Conservation (phyloP, 2,329 filamentous ascomycete species). For the Trichophaea hybrida region DNA sequence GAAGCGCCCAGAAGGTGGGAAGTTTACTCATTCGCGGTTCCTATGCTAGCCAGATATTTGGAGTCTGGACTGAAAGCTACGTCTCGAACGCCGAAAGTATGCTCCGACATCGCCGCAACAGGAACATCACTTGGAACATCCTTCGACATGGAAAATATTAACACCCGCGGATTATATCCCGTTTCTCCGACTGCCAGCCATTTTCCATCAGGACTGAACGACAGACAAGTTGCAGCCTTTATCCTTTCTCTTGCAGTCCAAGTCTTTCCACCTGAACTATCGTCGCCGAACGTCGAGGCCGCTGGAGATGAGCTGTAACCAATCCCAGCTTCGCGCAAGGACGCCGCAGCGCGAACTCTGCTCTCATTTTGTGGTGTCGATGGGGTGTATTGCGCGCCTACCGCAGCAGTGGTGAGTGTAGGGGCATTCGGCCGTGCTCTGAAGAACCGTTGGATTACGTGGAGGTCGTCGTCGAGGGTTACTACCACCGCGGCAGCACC, state of each 20-base stretch:
- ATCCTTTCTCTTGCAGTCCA: slow-evolving; percentile 86
- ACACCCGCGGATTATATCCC: slow-evolving; percentile 77
- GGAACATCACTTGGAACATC: slow-evolving; percentile 69
- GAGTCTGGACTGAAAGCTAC: slow-evolving; percentile 83
- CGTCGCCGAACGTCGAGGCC: slow-evolving; percentile 33
- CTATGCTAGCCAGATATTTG: slow-evolving; percentile 73
- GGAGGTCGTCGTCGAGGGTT: slow-evolving; percentile 52
- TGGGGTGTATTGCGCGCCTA: slow-evolving; percentile 33
- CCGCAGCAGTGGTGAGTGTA: slow-evolving; percentile 35
- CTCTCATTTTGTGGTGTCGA: slow-evolving; percentile 46
- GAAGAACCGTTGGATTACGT: slow-evolving; percentile 68
- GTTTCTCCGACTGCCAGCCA: slow-evolving; percentile 90
- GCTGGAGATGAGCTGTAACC: slow-evolving; percentile 30
- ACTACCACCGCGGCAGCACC: slow-evolving; percentile 88
- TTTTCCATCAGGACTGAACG: slow-evolving; percentile 71
- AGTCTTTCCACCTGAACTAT: slow-evolving; percentile 49
- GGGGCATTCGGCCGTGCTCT: slow-evolving; percentile 65
- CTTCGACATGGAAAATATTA: slow-evolving; percentile 68
- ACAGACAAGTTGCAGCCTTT: slow-evolving; percentile 83
- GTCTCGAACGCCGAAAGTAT: slow-evolving; percentile 74
- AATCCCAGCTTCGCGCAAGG: slow-evolving; percentile 36
- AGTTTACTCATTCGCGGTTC: slow-evolving; percentile 53
- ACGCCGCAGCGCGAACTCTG: slow-evolving; percentile 42
- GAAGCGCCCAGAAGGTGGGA: slow-evolving; percentile 1
- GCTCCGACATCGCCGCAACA: slow-evolving; percentile 72